Evolutionary conservation across 2,329 filamentous ascomycete genomes (phyloP), one percentile per base, ranked within the genome.

Genomic region (Exophiala dermatitidis): DNA sequence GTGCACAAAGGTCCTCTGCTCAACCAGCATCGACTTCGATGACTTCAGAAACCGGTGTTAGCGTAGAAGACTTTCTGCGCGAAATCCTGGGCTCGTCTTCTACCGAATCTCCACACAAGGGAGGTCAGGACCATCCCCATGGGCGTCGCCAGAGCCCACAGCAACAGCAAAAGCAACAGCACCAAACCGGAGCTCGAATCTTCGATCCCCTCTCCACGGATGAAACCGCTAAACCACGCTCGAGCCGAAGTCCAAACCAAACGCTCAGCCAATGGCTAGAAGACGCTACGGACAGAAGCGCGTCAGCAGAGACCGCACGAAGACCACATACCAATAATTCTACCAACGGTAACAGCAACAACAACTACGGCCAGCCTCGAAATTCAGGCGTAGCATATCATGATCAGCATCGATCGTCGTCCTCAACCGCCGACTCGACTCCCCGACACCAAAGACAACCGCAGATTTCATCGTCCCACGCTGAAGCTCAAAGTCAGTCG

Each of bases 61-160:
- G 44, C 19, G 34, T 57, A 6, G 45, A 52, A 49, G 52, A 54
- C 28, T 57, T 57, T 48, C 51, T 57, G 48, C 55, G 49, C 40
- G 55, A 57, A 30, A 54, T 57, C 5, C 29, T 57, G 31, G 41
- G 46, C 36, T 28, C 51, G 19, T 30, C 34, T 42, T 30, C 34
- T 2, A 38, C 32, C 10, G 4, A 26, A 5, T 26, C 38, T 41
- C 30, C 32, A 28, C 33, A 40, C 29, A n/a, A 33, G 29, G 5
- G 29, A 19, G n/a, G 34, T 4, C n/a, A 43, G 9, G 29, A n/a
- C 8, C n/a, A 32, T 28, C 34, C 7, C 33, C 33, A 7, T 36
- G 33, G 29, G 8, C 44, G 48, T 30, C 29, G 33, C 26, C 30
- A 44, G 42, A 29, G 19, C 8, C 9, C 38, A 42, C 19, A 19